Evolutionary conservation across 805 yeast species (phyloP).

Genomic region (Sugiyamaella boreocaroliniensis): DNA sequence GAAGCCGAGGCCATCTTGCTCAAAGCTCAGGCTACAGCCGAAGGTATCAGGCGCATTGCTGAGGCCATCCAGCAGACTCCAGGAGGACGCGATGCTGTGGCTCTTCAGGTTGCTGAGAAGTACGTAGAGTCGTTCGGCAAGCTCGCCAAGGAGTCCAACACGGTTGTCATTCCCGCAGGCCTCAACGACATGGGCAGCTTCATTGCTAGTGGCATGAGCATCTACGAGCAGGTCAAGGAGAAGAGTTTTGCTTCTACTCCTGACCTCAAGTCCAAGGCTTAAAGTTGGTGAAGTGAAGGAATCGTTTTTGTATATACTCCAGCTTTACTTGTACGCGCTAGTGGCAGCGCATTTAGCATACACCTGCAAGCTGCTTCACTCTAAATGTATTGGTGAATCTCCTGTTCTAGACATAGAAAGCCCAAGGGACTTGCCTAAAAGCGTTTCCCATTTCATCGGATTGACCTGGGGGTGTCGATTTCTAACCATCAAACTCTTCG

Average conservation of each 20-base stretch:
- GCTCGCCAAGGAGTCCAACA: slow-evolving; percentile 74
- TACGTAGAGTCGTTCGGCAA: slow-evolving; percentile 77
- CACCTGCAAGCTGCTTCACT: too few relatives aligned
- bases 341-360: too few relatives aligned
- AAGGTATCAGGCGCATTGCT: slow-evolving; percentile 59
- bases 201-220: slow-evolving; percentile 72
- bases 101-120: slow-evolving; percentile 74
- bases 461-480: too few relatives aligned
- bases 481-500: slow-evolving; percentile 30
- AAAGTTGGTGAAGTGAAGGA: too few relatives aligned
- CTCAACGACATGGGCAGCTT: slow-evolving; percentile 66
- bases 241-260: not conserved
- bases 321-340: too few relatives aligned
- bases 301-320: not conserved
- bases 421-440: too few relatives aligned
- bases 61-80: slow-evolving; percentile 60
- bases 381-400: too few relatives aligned
- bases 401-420: too few relatives aligned
- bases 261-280: too few relatives aligned
- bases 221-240: slow-evolving; percentile 47
- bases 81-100: slow-evolving; percentile 69
- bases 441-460: too few relatives aligned
- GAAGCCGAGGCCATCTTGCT: slow-evolving; percentile 62
- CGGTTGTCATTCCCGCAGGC: slow-evolving; percentile 70
- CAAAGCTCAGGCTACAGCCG: slow-evolving; percentile 67